A percentile compares a stretch with the other conserved stretches of the same genome.
Evolutionary conservation across 768 basidiomycete genomes (phyloP).

Genomic region (Russula emetica): DNA sequence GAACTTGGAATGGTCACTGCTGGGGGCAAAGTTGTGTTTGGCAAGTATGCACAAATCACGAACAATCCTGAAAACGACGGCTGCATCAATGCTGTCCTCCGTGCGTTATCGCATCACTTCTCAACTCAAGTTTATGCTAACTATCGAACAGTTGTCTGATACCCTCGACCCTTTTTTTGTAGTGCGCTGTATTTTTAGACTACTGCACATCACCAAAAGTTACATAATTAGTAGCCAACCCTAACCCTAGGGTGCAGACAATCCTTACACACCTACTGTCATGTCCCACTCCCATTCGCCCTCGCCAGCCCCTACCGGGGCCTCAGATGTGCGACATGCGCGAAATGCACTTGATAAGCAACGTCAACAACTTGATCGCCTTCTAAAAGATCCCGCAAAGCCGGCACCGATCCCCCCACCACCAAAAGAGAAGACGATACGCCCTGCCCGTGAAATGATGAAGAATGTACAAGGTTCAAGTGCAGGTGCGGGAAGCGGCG

Average conservation of each 20-base stretch:
- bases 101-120: slow-evolving; percentile 44
- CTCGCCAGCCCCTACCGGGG: slow-evolving; percentile 30
- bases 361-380: slow-evolving; percentile 69
- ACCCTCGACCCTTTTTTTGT: background rate
- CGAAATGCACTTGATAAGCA: slow-evolving; percentile 50
- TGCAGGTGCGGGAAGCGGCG: slow-evolving; percentile 95
- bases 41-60: slow-evolving; percentile 90
- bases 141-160: slow-evolving; percentile 16
- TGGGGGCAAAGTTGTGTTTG: slow-evolving; percentile 91
- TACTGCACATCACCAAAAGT: background rate
- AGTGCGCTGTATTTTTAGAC: slow-evolving; percentile 10
- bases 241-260: slow-evolving; percentile 17
- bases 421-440: slow-evolving; percentile 75
- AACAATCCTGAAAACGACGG: slow-evolving; percentile 97
- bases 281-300: slow-evolving; percentile 34
- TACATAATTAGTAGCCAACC: background rate
- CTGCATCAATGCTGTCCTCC: slow-evolving; percentile 90
- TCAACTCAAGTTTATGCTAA: background rate
- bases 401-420: slow-evolving; percentile 74
- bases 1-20: slow-evolving; percentile 97
- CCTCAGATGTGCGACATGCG: slow-evolving; percentile 41
- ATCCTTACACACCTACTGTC: background rate
- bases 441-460: slow-evolving; percentile 92
- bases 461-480: slow-evolving; percentile 98
- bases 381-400: slow-evolving; percentile 87